Evolutionary conservation across 805 yeast species (phyloP), one percentile per base, ranked within the genome.

Genomic region (Pichia exigua): DNA sequence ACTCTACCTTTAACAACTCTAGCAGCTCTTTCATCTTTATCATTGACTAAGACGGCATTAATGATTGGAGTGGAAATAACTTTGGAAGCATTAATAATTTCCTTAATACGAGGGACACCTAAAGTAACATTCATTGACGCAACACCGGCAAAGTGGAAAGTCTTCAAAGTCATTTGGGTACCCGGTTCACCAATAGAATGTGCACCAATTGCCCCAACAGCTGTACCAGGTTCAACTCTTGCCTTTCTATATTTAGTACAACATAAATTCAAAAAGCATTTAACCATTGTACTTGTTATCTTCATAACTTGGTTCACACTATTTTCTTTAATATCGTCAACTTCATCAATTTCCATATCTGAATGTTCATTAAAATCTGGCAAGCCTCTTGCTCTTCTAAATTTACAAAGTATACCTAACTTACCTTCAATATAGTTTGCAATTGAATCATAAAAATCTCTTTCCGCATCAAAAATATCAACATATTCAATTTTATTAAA

Each of bases 141-240:
- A 52, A 94, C 99, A 77, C 99, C 99, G 63, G 99, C 99, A 77
- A 94, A 94, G 76, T 94, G 73, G 70, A 69, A 69, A 60, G 84
- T 79, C 65, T 79, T 79, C 67, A 79, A 77, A 5, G 99, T 94
- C 99, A 94, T 94, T 73, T 94, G 99, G 0, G 99, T 94, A 67
- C 98, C 99, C 22, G 99, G 99, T 66, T 92, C 99, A 73, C 99
- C 99, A 74, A 94, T 94, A 44, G 97, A 88, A 67, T 94, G 99
- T 0, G 99, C 99, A 60, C 98, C 99, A 71, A 94, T 91, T 26
- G 99, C 98, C 59, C 99, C 99, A 50, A 94, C 98, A 2, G 99
- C 99, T 4, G 99, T 94, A 56, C 98, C 99, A 1, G 99, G 99
- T 68, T 94, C 99, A 18, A 94, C 97, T 70, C 83, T 84, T 9